phyloP scores from a whole-genome alignment of 2,329 filamentous ascomycete genomes.

The Hypoxylon sp. region DNA sequence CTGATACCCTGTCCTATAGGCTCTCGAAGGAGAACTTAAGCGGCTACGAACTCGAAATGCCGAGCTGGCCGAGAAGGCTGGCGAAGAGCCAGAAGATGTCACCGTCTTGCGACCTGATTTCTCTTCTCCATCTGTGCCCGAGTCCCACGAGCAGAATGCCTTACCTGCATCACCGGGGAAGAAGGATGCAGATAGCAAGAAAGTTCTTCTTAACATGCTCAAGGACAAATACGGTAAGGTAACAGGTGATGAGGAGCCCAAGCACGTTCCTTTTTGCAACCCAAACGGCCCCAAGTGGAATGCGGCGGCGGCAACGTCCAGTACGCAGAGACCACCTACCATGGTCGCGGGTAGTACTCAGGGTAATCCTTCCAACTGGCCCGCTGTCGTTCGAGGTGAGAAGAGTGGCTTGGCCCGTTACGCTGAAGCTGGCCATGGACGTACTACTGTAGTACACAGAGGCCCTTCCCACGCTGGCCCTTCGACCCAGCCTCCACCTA shows the following conservation, averaged over 20 bases:
- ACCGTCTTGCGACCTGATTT: background rate
- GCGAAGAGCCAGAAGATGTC: background rate
- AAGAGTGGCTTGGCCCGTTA: background rate
- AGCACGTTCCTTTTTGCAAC: background rate
- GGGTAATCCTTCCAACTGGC: constrained; percentile 33
- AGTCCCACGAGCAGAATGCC: background rate
- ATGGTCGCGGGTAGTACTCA: background rate
- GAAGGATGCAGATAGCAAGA: constrained; percentile 4
- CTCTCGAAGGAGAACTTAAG: constrained; percentile 45
- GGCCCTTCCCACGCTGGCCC: too few species aligned
- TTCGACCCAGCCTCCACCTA: background rate
- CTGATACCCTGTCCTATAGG: constrained; percentile 28
- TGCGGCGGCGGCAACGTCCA: constrained; percentile 32
- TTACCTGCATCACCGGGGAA: background rate
- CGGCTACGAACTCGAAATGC: constrained; percentile 26
- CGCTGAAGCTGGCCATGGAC: background rate
- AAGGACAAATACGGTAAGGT: background rate
- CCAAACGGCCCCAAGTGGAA: background rate
- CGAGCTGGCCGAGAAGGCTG: constrained; percentile 33
- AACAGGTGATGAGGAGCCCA: background rate
- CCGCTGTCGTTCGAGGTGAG: background rate
- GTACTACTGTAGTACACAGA: background rate
- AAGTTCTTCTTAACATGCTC: background rate
- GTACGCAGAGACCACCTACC: background rate
- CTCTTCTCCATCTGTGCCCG: background rate